Evolutionary conservation across 768 basidiomycete species (phyloP).

Genomic region (Termitomyces sp.): DNA sequence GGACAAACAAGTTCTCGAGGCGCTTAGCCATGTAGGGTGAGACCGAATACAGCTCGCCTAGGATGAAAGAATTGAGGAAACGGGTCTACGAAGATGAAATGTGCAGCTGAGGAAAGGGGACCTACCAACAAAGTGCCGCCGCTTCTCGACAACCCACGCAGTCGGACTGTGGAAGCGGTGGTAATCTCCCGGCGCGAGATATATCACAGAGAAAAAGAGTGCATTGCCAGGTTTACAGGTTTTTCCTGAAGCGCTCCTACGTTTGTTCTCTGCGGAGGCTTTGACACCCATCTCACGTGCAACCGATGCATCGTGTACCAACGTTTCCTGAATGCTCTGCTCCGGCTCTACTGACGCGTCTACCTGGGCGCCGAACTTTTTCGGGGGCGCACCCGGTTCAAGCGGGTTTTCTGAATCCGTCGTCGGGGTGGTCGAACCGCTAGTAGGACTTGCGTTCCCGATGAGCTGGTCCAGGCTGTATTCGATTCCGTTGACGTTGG

Average conservation of each 20-base stretch:
- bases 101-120: background rate
- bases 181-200: conserved; percentile 97
- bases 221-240: conserved; percentile 69
- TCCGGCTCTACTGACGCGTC: conserved; percentile 68
- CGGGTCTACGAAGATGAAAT: background rate
- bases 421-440: conserved; percentile 30
- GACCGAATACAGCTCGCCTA: conserved; percentile 92
- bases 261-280: conserved; percentile 21
- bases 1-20: conserved; percentile 86
- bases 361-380: conserved; percentile 61
- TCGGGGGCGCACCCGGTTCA: conserved; percentile 23
- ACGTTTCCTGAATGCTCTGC: conserved; percentile 44
- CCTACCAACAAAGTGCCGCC: conserved; percentile 89
- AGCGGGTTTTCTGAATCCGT: conserved; percentile 22
- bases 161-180: conserved; percentile 96
- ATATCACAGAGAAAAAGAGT: conserved; percentile 91
- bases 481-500: conserved; percentile 94
- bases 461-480: conserved; percentile 91
- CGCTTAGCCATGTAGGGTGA: conserved; percentile 94
- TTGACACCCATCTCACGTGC: conserved; percentile 65
- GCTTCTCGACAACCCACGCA: conserved; percentile 94
- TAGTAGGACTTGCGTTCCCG: conserved; percentile 31
- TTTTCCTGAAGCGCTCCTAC: conserved; percentile 33
- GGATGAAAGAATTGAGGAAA: background rate
- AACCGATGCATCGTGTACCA: conserved; percentile 66